Percentiles rank a stretch among this genome's conserved stretches.
These are phyloP conservation scores for Pythium grandisporangium DNA, from an alignment of 352 stramenopile species.

Conservation along the genomic window DNA sequence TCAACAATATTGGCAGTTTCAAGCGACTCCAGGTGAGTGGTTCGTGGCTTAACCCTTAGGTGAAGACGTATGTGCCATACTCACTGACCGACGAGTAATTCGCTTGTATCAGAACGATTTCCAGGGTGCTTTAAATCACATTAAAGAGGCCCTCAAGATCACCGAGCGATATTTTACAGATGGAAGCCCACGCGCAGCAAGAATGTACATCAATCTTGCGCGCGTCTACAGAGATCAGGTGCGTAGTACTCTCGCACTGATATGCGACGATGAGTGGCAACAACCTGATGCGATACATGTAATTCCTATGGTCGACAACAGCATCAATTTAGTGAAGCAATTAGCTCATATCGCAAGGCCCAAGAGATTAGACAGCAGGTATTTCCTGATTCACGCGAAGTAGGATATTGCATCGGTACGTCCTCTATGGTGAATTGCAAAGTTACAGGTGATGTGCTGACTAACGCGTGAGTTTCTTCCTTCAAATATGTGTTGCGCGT, in stretches of 20 bases:
- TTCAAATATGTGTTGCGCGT: neutral
- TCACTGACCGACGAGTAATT: too few relatives aligned
- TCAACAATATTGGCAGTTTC: constrained; percentile 83
- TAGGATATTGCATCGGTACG: constrained; percentile 69
- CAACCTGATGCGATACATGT: too few relatives aligned
- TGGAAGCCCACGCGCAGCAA: constrained; percentile 53
- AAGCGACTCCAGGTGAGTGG: constrained; percentile 57
- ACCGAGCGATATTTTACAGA: constrained; percentile 72
- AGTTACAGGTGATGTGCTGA: too few relatives aligned
- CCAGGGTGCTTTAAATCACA: constrained; percentile 50
- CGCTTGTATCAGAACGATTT: constrained; percentile 59
- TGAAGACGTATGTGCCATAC: too few relatives aligned
- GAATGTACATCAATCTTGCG: constrained; percentile 72
- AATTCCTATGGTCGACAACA: constrained; percentile 3
- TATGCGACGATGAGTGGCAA: too few relatives aligned
- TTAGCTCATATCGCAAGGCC: constrained; percentile 55
- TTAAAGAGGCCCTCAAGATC: constrained; percentile 72
- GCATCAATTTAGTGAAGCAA: constrained; percentile 61
- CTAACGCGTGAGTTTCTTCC: too few relatives aligned
- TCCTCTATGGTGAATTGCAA: neutral
- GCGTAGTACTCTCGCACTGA: too few relatives aligned
- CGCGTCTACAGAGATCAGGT: constrained; percentile 73
- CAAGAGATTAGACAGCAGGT: constrained; percentile 66
- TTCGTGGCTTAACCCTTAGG: too few relatives aligned
- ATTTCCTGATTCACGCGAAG: constrained; percentile 62